A percentile compares a stretch with the other conserved stretches of the same genome.
These are phyloP conservation scores for Aspergillus sp. DNA, from an alignment of 2,329 filamentous ascomycete genomes.

Conservation along the genomic window DNA sequence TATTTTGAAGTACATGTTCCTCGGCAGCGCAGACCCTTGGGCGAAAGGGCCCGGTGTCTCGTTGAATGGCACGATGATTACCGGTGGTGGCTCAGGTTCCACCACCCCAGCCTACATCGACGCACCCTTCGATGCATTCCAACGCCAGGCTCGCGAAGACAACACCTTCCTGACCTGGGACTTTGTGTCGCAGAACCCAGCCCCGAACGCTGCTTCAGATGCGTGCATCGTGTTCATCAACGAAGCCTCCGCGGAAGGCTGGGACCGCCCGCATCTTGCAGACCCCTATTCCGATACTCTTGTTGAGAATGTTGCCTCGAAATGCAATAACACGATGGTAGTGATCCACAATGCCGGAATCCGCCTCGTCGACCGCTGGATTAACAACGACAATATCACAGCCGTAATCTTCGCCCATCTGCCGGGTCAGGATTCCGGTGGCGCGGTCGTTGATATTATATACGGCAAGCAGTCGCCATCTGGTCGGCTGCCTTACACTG, in stretches of 20 bases:
- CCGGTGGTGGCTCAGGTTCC: conserved; percentile 52
- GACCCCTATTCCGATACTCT: conserved; percentile 52
- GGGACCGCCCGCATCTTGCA: conserved; percentile 32
- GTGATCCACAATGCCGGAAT: conserved; percentile 64
- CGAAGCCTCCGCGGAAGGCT: conserved; percentile 38
- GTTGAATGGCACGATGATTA: conserved; percentile 50
- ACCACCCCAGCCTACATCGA: conserved; percentile 50
- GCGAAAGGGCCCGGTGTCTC: conserved; percentile 24
- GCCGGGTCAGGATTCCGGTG: conserved; percentile 62
- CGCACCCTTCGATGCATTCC: conserved; percentile 57
- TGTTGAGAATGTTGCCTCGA: conserved; percentile 55
- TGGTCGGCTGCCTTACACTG: conserved; percentile 62
- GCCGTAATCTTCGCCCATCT: conserved; percentile 63
- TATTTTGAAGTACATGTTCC: neutral
- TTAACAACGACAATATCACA: conserved; percentile 63
- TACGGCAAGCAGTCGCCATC: conserved; percentile 58
- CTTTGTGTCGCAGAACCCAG: conserved; percentile 50
- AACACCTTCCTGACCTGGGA: conserved; percentile 62
- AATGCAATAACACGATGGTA: conserved; percentile 64
- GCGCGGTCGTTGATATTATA: conserved; percentile 55
- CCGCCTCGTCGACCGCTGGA: conserved; percentile 55
- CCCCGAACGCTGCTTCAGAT: conserved; percentile 40
- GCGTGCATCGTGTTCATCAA: conserved; percentile 60
- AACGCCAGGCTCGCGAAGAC: conserved; percentile 54
- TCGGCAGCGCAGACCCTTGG: neutral